These are phyloP conservation scores for Puccinia horiana DNA, from an alignment of 1,284 basidiomycete species.

Conservation along the genomic window DNA sequence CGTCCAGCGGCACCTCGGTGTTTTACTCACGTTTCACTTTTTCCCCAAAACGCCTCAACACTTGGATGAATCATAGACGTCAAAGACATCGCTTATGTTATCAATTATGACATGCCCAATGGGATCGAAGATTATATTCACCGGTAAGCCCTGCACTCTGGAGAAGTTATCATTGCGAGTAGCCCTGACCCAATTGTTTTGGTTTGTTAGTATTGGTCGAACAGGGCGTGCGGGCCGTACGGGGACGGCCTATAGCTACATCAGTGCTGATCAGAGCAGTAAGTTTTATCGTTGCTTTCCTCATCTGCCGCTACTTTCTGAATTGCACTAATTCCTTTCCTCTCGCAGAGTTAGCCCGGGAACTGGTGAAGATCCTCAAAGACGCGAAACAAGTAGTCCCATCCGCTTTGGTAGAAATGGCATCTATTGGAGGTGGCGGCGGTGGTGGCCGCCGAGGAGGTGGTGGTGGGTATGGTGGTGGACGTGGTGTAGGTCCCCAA, in stretches of 20 bases:
- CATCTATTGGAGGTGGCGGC: slow-evolving; percentile 72
- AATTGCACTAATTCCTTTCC: background rate
- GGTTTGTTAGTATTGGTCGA: slow-evolving; percentile 63
- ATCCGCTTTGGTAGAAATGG: slow-evolving; percentile 90
- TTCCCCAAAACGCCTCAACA: background rate
- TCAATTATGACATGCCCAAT: slow-evolving; percentile 55
- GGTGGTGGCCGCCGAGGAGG: slow-evolving; percentile 62
- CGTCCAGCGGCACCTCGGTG: slow-evolving; percentile 19
- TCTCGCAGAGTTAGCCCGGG: slow-evolving; percentile 85
- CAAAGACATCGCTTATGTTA: slow-evolving; percentile 57
- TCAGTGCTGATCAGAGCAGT: slow-evolving; percentile 62
- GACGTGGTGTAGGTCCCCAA: slow-evolving; percentile 55
- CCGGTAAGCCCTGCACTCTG: slow-evolving; percentile 45
- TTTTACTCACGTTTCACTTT: slow-evolving; percentile 26
- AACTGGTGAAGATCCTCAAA: slow-evolving; percentile 80
- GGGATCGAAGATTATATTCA: slow-evolving; percentile 55
- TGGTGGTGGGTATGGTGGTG: slow-evolving; percentile 51
- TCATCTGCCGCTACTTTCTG: background rate
- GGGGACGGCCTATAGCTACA: slow-evolving; percentile 87
- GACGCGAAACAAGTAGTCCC: slow-evolving; percentile 89
- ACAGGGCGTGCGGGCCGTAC: slow-evolving; percentile 65
- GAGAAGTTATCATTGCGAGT: slow-evolving; percentile 36
- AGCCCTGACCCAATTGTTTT: slow-evolving; percentile 45
- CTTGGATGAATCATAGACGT: slow-evolving; percentile 41
- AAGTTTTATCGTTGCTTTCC: slow-evolving; percentile 28